Evolutionary conservation across 2,329 filamentous ascomycete species (phyloP), one percentile per base, ranked within the genome.

Genomic region (Fulvia fulva): DNA sequence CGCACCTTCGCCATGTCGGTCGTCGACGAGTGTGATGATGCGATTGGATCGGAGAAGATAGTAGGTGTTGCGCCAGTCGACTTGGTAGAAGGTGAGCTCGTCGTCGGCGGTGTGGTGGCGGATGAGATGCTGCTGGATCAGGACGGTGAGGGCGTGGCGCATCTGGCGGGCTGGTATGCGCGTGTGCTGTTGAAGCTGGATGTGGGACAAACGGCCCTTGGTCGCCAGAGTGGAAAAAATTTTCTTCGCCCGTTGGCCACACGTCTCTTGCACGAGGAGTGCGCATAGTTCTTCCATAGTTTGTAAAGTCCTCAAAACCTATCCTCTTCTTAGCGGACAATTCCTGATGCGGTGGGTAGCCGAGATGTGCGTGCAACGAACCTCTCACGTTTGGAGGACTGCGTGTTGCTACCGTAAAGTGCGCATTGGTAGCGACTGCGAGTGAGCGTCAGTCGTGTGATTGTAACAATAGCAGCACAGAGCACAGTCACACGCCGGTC

Each of bases 211-310:
- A 67, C 92, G 87, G 63, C 94, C 94, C 73, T 89, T 84, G 66
- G 85, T 86, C 65, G 91, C 81, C 59, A 99, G 85, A 51, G 87
- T 83, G 51, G 86, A 83, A 71, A 96, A 91, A 70, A 97, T 91
- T 76, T 90, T 88, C 92, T 97, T 57, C 44, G 53, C 26, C 50
- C 45, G 53, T 32, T 96, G 90, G 71, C 94, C 94, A 75, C 94
- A 93, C 59, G 90, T 82, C 73, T 97, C 91, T 72, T 91, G 87
- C 63, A 97, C 87, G 63, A 97, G 83, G 73, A 96, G 86, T 78
- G 87, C 84, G 80, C 91, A 96, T 71, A 97, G 89, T 83, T 97
- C 90, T 70, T 88, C 86, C 66, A 89, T 28, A 16, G 14, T 50
- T 12, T 28, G 93, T 89, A 82, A 62, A 47, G 21, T 47, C 44